Conservation (phyloP, 1,139 yeast species). For the Yamadazyma atlantica region DNA sequence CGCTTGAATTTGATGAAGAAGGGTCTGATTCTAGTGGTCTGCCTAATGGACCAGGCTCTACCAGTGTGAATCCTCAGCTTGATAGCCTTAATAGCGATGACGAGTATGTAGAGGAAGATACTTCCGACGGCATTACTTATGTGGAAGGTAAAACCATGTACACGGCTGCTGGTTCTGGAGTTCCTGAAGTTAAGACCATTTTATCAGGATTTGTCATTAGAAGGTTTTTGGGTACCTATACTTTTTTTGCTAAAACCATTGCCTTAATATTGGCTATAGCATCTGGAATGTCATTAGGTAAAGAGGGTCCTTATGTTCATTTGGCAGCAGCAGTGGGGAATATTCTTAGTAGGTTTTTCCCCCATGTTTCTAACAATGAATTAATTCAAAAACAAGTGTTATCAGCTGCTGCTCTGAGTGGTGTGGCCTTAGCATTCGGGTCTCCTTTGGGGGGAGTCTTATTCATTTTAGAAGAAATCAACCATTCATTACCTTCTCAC, state of each 20-base stretch:
- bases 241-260: constrained; percentile 50
- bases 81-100: not conserved
- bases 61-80: not conserved
- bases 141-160: constrained; percentile 36
- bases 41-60: not conserved
- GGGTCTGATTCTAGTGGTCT: constrained; percentile 2
- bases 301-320: constrained; percentile 75
- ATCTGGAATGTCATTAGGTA: constrained; percentile 65
- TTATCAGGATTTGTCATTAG: constrained; percentile 58
- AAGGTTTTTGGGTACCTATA: constrained; percentile 54
- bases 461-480: constrained; percentile 64
- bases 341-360: constrained; percentile 51
- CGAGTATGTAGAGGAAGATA: constrained; percentile 1
- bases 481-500: constrained; percentile 57
- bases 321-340: constrained; percentile 69
- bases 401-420: constrained; percentile 67
- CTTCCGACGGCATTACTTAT: not conserved
- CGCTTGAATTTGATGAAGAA: not conserved
- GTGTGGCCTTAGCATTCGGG: constrained; percentile 71
- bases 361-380: constrained; percentile 50
- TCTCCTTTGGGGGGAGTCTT: constrained; percentile 70
- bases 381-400: constrained; percentile 57
- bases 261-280: constrained; percentile 61
- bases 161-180: constrained; percentile 65
- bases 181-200: constrained; percentile 61